Evolutionary conservation across 2,329 filamentous ascomycete genomes (phyloP), one percentile per base, ranked within the genome.

Genomic region (Phaeophleospora eucalypticola): DNA sequence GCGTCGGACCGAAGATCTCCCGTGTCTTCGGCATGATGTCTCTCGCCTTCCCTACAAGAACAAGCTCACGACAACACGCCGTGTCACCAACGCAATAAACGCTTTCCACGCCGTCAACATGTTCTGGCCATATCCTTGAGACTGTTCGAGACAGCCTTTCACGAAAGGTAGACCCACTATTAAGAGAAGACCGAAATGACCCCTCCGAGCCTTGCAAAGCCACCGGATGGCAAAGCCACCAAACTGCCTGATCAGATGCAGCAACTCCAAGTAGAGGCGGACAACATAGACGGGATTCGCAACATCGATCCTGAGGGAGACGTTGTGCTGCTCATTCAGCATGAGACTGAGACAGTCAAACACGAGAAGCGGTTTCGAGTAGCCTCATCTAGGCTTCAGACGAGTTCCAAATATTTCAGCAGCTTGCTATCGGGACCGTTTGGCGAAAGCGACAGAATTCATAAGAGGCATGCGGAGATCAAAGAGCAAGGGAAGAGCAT

Each of bases 341-440:
- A 88, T 59, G 77, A 82, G 51, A 82, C 79, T 29, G 80, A 2
- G 68, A 66, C 36, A 67, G 43, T 40, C 2, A 75, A 49, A 73
- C 74, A 36, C 69, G 83, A 61, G 69, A 73, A 10, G 86, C 81
- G 60, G 74, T 89, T 83, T 59, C 76, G 84, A 19, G 83, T 86
- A 36, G 74, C 76, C 41, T 68, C 82, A 1, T 69, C 69, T 10
- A 69, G 69, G 0, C 71, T 89, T 27, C 79, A 75, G 65, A 71
- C 72, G 51, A 74, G 79, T 51, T 89, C 85, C 4, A 78, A 78
- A 46, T 89, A 88, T 65, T 89, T 89, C 63, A 75, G 74, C 45
- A 81, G 80, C 46, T 74, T 89, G 14, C 73, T 89, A 2, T 77
- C 79, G 8, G 72, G 72, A 2, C 71, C 79, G 45, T 87, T 88